Evolutionary conservation across 2,329 filamentous ascomycete genomes (phyloP), one percentile per base, ranked within the genome.

Genomic region (Penicillium sp.): DNA sequence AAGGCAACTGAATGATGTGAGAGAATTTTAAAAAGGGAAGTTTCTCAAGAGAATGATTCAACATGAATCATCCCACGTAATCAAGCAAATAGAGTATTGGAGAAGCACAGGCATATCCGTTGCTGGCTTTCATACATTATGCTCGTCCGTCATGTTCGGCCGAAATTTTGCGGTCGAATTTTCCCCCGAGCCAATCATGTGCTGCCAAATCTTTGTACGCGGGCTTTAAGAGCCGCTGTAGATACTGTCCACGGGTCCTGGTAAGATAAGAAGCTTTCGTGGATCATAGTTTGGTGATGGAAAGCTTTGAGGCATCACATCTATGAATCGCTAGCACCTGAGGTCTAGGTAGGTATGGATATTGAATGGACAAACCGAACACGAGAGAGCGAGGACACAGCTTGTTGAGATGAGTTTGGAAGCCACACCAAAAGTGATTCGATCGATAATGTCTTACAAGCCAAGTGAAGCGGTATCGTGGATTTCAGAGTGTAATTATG

Each of bases 131-230:
- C 44, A 45, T 50, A 45, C 43, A 48, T 6, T 27, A 8, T n/a
- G 13, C 43, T 63, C 60, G 60, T 63, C 62, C 62, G 61, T 60
- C 22, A 40, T 49, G 16, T 64, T 62, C 59, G 62, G 42, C 61
- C 62, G 60, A 62, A 56, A 16, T 10, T 14, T 31, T 31, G 40
- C 32, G 52, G 43, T 3, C 47, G 13, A 43, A 43, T 39, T 27
- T 50, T 50, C 27, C n/a, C 13, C 47, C 29, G 24, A 21, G 9
- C 50, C 44, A 47, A 52, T 52, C 40, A 52, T n/a, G 16, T 22
- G 14, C 13, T 21, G 38, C 38, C n/a, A 21, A 40, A 21, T 40
- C 6, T 40, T 10, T 40, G 10, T 39, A 18, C 5, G 8, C 2
- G 36, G 36, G 14, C 8, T 36, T 14, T n/a, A 14, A 36, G 6